phyloP scores from a whole-genome alignment of 257 asterid species.

The Leptodermis oblonga region DNA sequence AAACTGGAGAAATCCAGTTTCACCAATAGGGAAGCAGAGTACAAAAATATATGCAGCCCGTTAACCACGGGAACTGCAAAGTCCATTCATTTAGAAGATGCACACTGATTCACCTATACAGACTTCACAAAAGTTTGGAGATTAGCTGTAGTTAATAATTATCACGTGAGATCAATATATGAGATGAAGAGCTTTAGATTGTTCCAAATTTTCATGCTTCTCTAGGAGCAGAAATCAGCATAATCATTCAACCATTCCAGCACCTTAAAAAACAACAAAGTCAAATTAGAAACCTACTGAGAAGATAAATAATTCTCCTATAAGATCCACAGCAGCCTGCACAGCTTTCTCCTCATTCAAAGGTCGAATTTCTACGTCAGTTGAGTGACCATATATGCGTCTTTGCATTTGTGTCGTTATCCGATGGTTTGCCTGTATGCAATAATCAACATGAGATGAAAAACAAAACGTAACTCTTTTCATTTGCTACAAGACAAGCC shows the following conservation, averaged over 20 bases:
- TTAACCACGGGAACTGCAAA: neutral
- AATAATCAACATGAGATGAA: constrained; percentile 12
- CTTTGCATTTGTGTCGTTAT: constrained; percentile 91
- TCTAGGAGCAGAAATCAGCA: neutral
- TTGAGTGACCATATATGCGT: constrained; percentile 84
- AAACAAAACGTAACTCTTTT: neutral
- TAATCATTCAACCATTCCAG: neutral
- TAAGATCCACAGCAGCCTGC: constrained; percentile 87
- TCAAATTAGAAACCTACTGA: constrained; percentile 43
- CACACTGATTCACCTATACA: neutral
- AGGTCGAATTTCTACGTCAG: constrained; percentile 92
- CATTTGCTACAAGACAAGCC: constrained; percentile 3
- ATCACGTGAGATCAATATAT: neutral
- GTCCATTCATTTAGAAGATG: neutral
- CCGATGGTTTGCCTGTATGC: constrained; percentile 75
- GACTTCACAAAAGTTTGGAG: neutral
- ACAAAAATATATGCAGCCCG: neutral
- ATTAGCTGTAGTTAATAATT: neutral
- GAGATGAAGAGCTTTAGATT: neutral
- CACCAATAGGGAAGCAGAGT: neutral
- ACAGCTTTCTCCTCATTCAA: constrained; percentile 95
- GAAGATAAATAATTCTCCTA: constrained; percentile 84
- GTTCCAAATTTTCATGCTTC: neutral
- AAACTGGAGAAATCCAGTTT: neutral
- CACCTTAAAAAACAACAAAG: constrained; percentile 12